phyloP scores from a whole-genome alignment of 352 stramenopile species.

The Phytopythium mirpurense region DNA sequence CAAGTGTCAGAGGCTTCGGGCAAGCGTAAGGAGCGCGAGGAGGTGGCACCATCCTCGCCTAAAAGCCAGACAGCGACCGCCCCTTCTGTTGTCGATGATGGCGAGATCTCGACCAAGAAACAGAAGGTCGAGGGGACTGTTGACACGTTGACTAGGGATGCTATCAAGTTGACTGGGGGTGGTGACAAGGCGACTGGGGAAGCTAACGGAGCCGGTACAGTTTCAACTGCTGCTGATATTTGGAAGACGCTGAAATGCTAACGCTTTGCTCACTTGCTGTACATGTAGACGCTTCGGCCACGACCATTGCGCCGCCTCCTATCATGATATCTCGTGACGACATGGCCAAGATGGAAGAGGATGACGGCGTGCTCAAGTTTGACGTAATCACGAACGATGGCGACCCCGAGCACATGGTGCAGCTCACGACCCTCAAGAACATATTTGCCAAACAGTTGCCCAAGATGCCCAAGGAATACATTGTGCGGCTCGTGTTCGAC shows the following conservation, averaged over 20 bases:
- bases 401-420: constrained; percentile 79
- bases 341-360: constrained; percentile 86
- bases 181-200: not conserved
- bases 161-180: no score
- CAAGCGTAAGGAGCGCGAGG: constrained; percentile 20
- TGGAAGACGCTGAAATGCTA: not conserved
- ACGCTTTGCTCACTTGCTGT: not conserved
- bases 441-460: constrained; percentile 97
- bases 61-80: not conserved
- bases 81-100: constrained; percentile 6
- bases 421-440: constrained; percentile 96
- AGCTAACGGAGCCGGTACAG: constrained; percentile 1
- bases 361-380: constrained; percentile 74
- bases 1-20: constrained; percentile 4
- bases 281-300: not conserved
- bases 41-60: not conserved
- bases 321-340: constrained; percentile 80
- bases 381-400: constrained; percentile 91
- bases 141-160: no score
- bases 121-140: constrained; percentile 33
- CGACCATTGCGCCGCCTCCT: constrained; percentile 15
- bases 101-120: constrained; percentile 20
- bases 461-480: constrained; percentile 99
- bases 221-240: not conserved
- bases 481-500: constrained; percentile 98